Evolutionary conservation across 2,329 filamentous ascomycete species (phyloP), one percentile per base, ranked within the genome.

Genomic region (Clonostachys rhizophaga): DNA sequence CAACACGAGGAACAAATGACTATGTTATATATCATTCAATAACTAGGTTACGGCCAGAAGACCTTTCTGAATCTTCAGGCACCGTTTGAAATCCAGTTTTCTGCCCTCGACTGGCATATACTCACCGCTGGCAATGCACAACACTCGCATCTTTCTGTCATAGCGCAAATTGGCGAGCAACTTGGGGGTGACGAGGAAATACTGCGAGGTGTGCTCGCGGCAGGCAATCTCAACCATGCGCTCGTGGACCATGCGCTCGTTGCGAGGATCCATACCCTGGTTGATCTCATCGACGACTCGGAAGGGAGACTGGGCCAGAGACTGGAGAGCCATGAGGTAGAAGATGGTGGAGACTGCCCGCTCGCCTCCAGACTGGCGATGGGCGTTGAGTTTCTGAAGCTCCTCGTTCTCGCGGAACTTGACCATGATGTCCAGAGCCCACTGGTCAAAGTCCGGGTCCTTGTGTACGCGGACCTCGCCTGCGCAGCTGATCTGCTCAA

Each of bases 251-350:
- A 96, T 95, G 56, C 94, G 88, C 69, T 99, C 94, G 68, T 99
- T 99, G 58, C 94, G 86, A 40, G 92, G 94, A 65, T 99, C 94
- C 94, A 99, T 99, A 55, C 94, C 94, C 70, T 99, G 94, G 63
- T 99, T 99, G 76, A 99, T 99, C 71, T 99, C 94, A 68, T 99
- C 94, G 49, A 99, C 94, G 44, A 99, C 92, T 45, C 94, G 90
- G 79, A 99, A 99, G 2, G 94, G 94, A 5, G 91, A 91, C 58
- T 91, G 87, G 14, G 94, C 92, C 58, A 99, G 84, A 44, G 89
- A 89, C 66, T 99, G 94, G 24, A 99, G 80, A 6, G 94, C 90
- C 91, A 99, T 97, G 48, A 99, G 89, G 70, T 95, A 99, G 77
- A 97, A 99, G 61, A 97, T 95, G 13, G 94, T 99, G 18, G 90